Base-by-base conservation (phyloP, 441 rosid species). In the Syzygium malaccense region DNA sequence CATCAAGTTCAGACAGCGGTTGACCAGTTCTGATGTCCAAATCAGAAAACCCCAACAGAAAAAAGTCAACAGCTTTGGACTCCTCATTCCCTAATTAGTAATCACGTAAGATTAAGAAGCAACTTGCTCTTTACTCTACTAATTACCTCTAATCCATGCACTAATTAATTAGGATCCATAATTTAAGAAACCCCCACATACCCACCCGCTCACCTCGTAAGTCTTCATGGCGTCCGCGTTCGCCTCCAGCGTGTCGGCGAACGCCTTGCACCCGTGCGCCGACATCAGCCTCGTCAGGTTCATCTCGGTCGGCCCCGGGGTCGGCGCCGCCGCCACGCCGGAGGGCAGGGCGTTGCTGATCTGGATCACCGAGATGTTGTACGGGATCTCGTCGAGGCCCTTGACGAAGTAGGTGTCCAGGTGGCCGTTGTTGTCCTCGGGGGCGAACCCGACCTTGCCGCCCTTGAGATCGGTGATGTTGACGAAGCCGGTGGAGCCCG, bases 191-290 rank as follows among this genome's bases (percentile, higher is more conserved):
- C 51, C n/a, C 17, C 83, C n/a, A 75, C 51, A 6, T 4, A 7
- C 28, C 80, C 80, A 33, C 78, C 49, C 68, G 62, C 83, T 87
- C 87, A 96, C 99, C 97, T 95, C 94, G 83, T 93, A 97, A 13
- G 97, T 94, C 86, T 93, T 92, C 26, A 94, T 88, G 86, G 99
- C 96, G 60, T 93, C 98, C 15, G 91, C 91, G 89, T 95, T 95
- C 20, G 95, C 91, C 86, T 94, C 68, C 68, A 98, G 91, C 75
- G 98, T 92, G 87, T 95, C 97, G n/a, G 99, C 99, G 85, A 98
- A 98, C 49, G 93, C 95, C 92, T 95, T 95, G 86, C 99, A 98
- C 14, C 99, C 99, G 88, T 98, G 99, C 86, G 94, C 96, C 62
- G 98, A 94, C 99, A 98, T 98, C 85, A 95, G 90, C 25, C 88